Conservation (phyloP, 2,329 filamentous ascomycete species). For the Metarhizium robertsii region DNA sequence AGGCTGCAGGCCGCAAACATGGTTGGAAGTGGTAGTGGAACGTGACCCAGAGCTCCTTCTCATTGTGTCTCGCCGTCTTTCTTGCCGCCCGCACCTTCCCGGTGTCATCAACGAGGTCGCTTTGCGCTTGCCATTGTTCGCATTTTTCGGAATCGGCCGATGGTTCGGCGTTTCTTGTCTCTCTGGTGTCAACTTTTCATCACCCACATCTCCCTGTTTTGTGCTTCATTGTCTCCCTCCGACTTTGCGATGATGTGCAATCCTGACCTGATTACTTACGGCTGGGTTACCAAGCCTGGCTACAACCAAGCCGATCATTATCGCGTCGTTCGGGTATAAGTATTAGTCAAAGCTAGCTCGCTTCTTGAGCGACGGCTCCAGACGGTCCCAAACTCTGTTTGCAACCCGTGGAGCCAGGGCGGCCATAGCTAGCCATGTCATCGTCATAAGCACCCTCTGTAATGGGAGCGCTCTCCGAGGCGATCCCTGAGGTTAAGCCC, state of each 20-base stretch:
- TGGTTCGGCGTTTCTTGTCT: no score
- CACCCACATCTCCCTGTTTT: no score
- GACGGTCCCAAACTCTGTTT: constrained; percentile 8
- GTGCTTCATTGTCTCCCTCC: not conserved
- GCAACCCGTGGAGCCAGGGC: not conserved
- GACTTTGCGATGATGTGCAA: not conserved
- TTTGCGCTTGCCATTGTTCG: not conserved
- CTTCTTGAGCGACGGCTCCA: not conserved
- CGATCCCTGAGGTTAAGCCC: not conserved
- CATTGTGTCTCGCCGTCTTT: not conserved
- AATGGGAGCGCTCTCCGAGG: not conserved
- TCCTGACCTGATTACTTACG: not conserved
- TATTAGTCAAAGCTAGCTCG: not conserved
- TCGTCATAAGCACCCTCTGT: not conserved
- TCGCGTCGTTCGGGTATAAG: not conserved
- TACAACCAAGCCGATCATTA: not conserved
- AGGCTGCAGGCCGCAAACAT: no score
- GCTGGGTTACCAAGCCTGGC: not conserved
- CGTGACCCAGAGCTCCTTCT: not conserved
- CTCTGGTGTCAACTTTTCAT: no score
- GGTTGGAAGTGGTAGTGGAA: not conserved
- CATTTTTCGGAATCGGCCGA: no score
- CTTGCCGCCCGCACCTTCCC: not conserved
- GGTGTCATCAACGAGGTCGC: not conserved
- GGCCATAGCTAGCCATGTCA: not conserved